Evolutionary conservation across 176 grass and related monocot genomes (phyloP).

Genomic region (Chrysopogon serrulatus): DNA sequence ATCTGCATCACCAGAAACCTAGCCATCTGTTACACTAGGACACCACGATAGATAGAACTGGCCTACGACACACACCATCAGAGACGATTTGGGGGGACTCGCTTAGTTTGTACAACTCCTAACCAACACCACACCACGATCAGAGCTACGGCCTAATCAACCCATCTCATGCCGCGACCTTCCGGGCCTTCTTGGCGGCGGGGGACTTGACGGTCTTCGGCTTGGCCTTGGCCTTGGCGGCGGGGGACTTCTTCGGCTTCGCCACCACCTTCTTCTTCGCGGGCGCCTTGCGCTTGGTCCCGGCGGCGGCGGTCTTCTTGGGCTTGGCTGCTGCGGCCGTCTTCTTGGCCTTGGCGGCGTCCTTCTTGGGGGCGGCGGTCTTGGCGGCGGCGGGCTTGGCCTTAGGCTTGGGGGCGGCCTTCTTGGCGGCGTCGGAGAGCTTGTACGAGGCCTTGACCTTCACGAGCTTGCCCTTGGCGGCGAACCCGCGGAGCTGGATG

Average conservation of each 20-base stretch:
- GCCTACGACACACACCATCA: neutral
- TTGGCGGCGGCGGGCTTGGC: conserved; percentile 2
- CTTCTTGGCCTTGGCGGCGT: neutral
- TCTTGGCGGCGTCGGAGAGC: conserved; percentile 62
- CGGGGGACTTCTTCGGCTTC: conserved; percentile 27
- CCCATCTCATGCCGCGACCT: conserved; percentile 9
- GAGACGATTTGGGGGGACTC: neutral
- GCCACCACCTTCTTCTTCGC: conserved; percentile 32
- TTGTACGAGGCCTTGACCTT: conserved; percentile 96
- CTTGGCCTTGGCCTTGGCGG: conserved; percentile 39
- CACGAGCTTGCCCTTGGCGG: conserved; percentile 79
- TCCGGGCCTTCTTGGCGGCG: conserved; percentile 31
- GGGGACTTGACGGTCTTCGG: conserved; percentile 39
- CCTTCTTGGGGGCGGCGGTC: neutral
- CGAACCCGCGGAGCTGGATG: conserved; percentile 40
- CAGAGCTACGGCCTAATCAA: neutral
- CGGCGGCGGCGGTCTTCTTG: neutral
- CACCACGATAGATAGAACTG: neutral
- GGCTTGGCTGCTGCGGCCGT: neutral
- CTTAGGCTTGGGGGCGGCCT: conserved; percentile 21
- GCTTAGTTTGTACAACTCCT: conserved; percentile 38
- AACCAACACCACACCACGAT: neutral
- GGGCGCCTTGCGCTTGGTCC: conserved; percentile 43
- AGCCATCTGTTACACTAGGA: neutral
- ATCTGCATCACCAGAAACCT: neutral